Conservation (phyloP, 805 yeast genomes). For the Candida coleopterorum region DNA sequence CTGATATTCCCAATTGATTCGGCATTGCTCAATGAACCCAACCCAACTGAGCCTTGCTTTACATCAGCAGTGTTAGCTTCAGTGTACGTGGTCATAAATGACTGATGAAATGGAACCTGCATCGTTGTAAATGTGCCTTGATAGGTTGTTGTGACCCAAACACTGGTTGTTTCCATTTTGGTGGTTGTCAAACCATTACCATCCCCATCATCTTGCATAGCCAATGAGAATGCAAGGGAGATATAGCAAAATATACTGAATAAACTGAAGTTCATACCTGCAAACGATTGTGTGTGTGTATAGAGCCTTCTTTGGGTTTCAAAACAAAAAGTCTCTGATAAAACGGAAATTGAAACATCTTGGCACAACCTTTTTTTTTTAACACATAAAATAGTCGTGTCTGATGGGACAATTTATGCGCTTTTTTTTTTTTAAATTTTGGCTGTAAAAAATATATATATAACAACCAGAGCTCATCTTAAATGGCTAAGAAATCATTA, state of each 20-base stretch:
- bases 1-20: conserved; percentile 25
- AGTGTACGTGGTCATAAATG: conserved; percentile 21
- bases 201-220: conserved; percentile 15
- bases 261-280: neutral
- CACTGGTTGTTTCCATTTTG: conserved; percentile 1
- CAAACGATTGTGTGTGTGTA: neutral
- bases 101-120: conserved; percentile 20
- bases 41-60: conserved; percentile 26
- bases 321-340: too few species aligned
- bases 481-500: conserved; percentile 22
- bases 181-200: conserved; percentile 13
- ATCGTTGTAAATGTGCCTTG: conserved; percentile 25
- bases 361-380: too few species aligned
- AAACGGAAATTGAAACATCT: too few species aligned
- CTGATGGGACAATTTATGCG: neutral
- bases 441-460: too few species aligned
- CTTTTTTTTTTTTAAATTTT: too few species aligned
- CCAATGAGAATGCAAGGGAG: conserved; percentile 12
- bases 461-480: too few species aligned
- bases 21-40: conserved; percentile 23
- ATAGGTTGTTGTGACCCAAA: conserved; percentile 30
- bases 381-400: neutral
- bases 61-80: conserved; percentile 15
- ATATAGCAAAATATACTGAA: neutral
- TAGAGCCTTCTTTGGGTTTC: too few species aligned